Base-by-base conservation (phyloP, 2,329 filamentous ascomycete species). In the Tympanopsis confertula region DNA sequence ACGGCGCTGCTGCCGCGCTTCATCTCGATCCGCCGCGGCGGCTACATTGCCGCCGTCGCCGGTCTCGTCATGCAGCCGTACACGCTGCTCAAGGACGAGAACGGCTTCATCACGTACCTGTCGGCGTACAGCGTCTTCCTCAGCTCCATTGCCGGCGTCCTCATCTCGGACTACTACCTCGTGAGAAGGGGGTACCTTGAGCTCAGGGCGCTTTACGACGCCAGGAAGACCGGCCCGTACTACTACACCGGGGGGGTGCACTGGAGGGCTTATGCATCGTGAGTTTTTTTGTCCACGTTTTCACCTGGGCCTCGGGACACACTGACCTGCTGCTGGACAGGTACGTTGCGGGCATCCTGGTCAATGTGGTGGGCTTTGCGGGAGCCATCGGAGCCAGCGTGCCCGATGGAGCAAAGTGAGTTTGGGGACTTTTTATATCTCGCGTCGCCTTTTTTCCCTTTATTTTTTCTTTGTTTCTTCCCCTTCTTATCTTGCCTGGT, bases 91-190 rank as follows among this genome's bases (percentile, higher is more conserved):
- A 10, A 18, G 7, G 17, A 33, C 10, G 7, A 10, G 7, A 17
- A 10, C 7, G 15, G 7, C 10, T 82, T 82, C 61, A 80, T 74
- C 4, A 81, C 77, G 10, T 82, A 82, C 48, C 68, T 83, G 1
- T 79, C 74, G 2, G 74, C 78, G 2, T 82, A 82, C 56, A 77
- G 73, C 0, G 75, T 83, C 45, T 83, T 82, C 56, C 63, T 83
- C 3, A 79, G 74, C 18, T 74, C 72, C 19, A 80, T 82, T 42
- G 77, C 78, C 1, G 78, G 78, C 4, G 75, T 80, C 28, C 78
- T 82, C 51, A 59, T 81, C 44, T 69, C 62, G 50, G 78, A 83
- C 52, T 83, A 82, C 58, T 82, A 80, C 55, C 40, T 71, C 39
- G 73, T 82, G 5, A 71, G 78, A 37, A 70, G 68, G 38, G 78